A percentile compares a stretch with the other conserved stretches of the same genome.
Evolutionary conservation across 495 filamentous ascomycete species (phyloP).

Genomic region (Neurospora sp.): DNA sequence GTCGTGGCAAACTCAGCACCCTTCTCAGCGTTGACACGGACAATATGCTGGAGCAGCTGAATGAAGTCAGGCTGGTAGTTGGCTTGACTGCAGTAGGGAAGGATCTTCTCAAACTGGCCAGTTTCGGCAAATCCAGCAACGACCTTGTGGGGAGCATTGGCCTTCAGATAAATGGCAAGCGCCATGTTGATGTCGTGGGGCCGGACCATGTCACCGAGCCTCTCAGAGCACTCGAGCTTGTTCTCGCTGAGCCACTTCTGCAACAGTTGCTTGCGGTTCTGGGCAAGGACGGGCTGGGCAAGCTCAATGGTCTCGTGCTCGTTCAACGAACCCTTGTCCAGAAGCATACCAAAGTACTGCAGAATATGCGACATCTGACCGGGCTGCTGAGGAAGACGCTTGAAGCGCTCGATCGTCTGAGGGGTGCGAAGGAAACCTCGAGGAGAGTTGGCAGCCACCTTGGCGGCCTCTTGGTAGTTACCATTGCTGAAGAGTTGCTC

Average conservation of each 20-base stretch:
- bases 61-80: conserved; percentile 90
- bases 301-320: conserved; percentile 89
- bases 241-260: conserved; percentile 97
- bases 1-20: conserved; percentile 85
- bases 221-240: conserved; percentile 91
- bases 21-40: conserved; percentile 86
- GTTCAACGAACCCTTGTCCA: conserved; percentile 91
- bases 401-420: conserved; percentile 91
- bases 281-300: conserved; percentile 80
- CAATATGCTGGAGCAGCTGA: conserved; percentile 80
- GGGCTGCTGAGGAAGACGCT: conserved; percentile 63
- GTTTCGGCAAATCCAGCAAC: conserved; percentile 91
- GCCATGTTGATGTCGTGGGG: conserved; percentile 81
- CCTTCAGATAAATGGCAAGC: conserved; percentile 73
- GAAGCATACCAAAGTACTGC: conserved; percentile 94
- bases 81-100: conserved; percentile 73
- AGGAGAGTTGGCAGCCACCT: conserved; percentile 91
- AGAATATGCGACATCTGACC: conserved; percentile 85
- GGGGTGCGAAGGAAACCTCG: conserved; percentile 88
- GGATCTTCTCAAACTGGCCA: conserved; percentile 90
- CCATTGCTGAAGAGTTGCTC: conserved; percentile 67
- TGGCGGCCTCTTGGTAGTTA: conserved; percentile 80
- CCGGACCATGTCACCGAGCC: conserved; percentile 88
- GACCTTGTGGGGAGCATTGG: conserved; percentile 82
- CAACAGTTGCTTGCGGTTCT: conserved; percentile 88